Evolutionary conservation across 352 stramenopile species (phyloP).

Genomic region (Phytophthora pisi): DNA sequence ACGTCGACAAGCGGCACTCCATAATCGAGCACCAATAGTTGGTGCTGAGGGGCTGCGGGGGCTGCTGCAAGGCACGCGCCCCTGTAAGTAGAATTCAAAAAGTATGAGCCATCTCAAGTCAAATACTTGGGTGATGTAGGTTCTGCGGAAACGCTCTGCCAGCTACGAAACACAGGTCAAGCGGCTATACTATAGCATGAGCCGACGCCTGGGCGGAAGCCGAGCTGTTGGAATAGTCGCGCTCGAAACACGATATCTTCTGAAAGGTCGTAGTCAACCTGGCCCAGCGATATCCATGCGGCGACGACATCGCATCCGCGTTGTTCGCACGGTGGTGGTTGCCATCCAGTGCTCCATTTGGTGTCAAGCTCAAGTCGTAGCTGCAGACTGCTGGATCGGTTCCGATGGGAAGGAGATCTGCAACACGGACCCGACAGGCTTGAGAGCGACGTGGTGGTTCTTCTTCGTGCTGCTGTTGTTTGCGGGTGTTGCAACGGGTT

Average conservation of each 20-base stretch:
- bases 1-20: too few species aligned
- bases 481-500: conserved; percentile 38
- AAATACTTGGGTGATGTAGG: too few species aligned
- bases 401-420: conserved; percentile 66
- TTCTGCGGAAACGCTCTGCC: too few species aligned
- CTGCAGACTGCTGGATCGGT: conserved; percentile 64
- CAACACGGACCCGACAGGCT: conserved; percentile 47
- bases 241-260: conserved; percentile 10
- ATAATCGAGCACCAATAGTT: too few species aligned
- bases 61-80: too few species aligned
- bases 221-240: background rate
- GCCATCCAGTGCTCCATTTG: conserved; percentile 11
- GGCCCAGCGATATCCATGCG: background rate
- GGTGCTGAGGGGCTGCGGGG: too few species aligned
- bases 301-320: background rate
- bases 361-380: conserved; percentile 15
- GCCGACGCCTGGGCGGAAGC: too few species aligned
- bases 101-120: too few species aligned
- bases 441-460: conserved; percentile 68
- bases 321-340: conserved; percentile 3
- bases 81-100: too few species aligned
- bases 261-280: conserved; percentile 12
- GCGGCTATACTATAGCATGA: too few species aligned
- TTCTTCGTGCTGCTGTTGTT: conserved; percentile 67
- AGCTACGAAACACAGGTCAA: too few species aligned